Base-by-base conservation (phyloP, 768 basidiomycete genomes). In the Podaxis mareebaensis region DNA sequence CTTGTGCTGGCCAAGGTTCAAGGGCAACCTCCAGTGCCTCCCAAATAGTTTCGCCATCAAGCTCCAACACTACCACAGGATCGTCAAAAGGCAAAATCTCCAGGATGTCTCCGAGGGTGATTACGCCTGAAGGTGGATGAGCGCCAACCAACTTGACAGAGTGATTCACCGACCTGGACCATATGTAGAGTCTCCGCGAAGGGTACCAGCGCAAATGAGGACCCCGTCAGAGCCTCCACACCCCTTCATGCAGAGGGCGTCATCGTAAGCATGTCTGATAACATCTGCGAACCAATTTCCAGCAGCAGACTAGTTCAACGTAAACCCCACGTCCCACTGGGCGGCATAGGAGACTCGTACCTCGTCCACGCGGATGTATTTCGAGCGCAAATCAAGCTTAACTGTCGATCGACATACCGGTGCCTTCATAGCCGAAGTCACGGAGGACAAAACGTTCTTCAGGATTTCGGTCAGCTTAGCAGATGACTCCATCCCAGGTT, bases 1-100 rank as follows among this genome's bases (percentile, higher is more conserved):
- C 95, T 74, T 95, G 93, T 17, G 93, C 89, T 6, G 95, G 95
- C 85, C 90, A 96, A 58, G 84, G 91, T 63, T 77, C 78, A 5
- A 97, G 76, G 5, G 86, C 84, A 11, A 79, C 79, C 70, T 97
- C 95, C 39, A 96, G 67, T 0, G 89, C 86, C 46, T 86, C 87
- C 92, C 93, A 95, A 49, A 96, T 81, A 0, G 86, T 79, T 67
- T 83, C 80, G 1, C 95, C 94, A 66, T 92, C 87, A 15, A 96
- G 72, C 72, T 95, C 89, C 11, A 95, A 68, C 3, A 94, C 92
- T 4, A 97, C 83, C 15, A 90, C 78, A 2, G 93, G 89, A 68
- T 96, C 95, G 60, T 91, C 89, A 64, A 95, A 96, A 0, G 95
- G 95, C 30, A 96, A 74, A 20, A 96, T 94, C 71, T 95, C 95